These are phyloP conservation scores for Gynandropsis gynandra DNA, from an alignment of 345 rosid genomes.

Conservation along the genomic window DNA sequence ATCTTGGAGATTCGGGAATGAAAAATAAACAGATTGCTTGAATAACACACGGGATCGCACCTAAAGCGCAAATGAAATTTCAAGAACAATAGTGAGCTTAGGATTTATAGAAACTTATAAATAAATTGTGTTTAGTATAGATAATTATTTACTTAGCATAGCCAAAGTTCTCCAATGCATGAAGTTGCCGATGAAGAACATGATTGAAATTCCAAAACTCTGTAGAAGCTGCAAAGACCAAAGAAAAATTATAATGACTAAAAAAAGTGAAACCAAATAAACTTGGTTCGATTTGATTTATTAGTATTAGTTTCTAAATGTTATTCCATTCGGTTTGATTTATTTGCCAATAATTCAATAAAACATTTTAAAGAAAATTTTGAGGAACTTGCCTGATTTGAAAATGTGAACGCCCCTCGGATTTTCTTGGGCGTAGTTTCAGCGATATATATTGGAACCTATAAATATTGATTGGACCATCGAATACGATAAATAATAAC, in stretches of 20 bases:
- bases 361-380: neutral
- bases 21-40: conserved; percentile 34
- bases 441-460: conserved; percentile 43
- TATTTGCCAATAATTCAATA: neutral
- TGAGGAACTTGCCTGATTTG: conserved; percentile 20
- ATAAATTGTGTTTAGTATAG: neutral
- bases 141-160: conserved; percentile 24
- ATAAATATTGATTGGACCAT: neutral
- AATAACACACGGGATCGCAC: conserved; percentile 28
- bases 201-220: conserved; percentile 29
- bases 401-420: conserved; percentile 32
- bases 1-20: conserved; percentile 54
- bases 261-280: neutral
- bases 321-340: too few relatives aligned
- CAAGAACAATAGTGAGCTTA: neutral
- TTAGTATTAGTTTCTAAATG: too few relatives aligned
- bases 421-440: conserved; percentile 36
- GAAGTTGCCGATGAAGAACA: conserved; percentile 37
- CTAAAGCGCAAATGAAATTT: conserved; percentile 15
- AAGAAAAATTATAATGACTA: neutral
- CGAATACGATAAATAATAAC: neutral
- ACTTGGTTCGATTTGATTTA: neutral
- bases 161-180: conserved; percentile 46
- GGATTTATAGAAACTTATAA: neutral
- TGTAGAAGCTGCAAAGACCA: conserved; percentile 33